Evolutionary conservation across 805 yeast species (phyloP), one percentile per base, ranked within the genome.

Genomic region (Kluyveromyces dobzhanskii): DNA sequence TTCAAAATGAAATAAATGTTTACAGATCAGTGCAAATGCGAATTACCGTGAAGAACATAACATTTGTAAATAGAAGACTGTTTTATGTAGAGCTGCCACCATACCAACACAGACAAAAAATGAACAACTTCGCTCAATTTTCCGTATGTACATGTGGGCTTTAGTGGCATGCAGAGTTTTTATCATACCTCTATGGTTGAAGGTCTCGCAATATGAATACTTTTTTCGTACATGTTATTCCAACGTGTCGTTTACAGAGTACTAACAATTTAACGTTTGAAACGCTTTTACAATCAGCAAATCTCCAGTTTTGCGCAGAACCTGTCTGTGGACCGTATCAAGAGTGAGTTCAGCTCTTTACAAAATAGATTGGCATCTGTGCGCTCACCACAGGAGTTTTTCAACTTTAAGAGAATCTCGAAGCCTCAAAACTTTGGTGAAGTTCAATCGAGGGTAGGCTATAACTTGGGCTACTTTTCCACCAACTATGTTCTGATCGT

Each of bases 381-480:
- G 44, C 80, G 84, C 56, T 85, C 97, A 27, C 88, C 94, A 30
- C 92, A 82, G 62, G 98, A 92, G 60, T 92, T 92, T 59, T 85
- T 92, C 56, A 97, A 92, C 59, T 64, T 84, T 56, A 83, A 87
- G 62, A 80, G 95, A 59, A 62, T 92, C 45, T 83, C 95, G 27
- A 87, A 86, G 60, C 99, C 99, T 16, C 78, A 75, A 39, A 87
- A 86, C 62, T 82, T 87, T 60, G 78, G 82, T 35, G 98, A 92
- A 49, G 69, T 84, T 37, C 98, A 92, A 66, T 76, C 84, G 50
- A 78, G 99, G 61, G 85, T 90, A 30, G 66, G 81, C 32, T 92
- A 76, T 71, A 92, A 92, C 64, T 66, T 92, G 61, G 78, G 85
- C 33, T 83, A 90, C 66, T 92, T 78, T 65, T 79, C 85, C 42